These are phyloP conservation scores for Sapria himalayana DNA, from an alignment of 345 rosid species.

Conservation along the genomic window DNA sequence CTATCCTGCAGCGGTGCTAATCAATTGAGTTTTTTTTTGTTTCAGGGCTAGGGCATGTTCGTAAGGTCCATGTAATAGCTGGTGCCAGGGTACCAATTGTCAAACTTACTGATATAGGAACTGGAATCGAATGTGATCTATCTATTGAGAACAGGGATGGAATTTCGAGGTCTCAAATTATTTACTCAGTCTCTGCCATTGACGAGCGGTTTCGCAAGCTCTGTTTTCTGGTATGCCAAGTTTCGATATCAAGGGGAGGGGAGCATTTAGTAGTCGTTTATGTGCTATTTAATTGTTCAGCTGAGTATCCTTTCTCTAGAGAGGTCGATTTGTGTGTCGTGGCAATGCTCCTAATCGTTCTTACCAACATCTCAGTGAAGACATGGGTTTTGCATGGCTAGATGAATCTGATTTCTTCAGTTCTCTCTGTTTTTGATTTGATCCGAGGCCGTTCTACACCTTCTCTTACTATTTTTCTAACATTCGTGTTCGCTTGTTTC, in stretches of 20 bases:
- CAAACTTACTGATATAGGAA: slow-evolving; percentile 19
- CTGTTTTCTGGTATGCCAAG: slow-evolving; percentile 25
- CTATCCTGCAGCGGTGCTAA: too few species aligned
- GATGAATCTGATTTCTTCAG: too few species aligned
- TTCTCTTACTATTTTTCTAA: too few species aligned
- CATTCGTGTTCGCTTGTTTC: neutral
- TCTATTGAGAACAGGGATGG: slow-evolving; percentile 30
- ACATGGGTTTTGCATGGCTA: too few species aligned
- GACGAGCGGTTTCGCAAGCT: slow-evolving; percentile 43
- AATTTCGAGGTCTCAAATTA: slow-evolving; percentile 20
- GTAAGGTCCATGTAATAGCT: slow-evolving; percentile 15
- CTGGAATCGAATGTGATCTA: slow-evolving; percentile 25
- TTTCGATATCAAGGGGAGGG: neutral
- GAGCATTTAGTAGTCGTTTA: too few species aligned
- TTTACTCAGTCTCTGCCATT: slow-evolving; percentile 21
- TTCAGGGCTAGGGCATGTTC: slow-evolving; percentile 26
- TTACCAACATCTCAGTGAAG: too few species aligned
- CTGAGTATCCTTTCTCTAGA: too few species aligned
- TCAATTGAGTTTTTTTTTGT: slow-evolving; percentile 1
- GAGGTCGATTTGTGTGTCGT: too few species aligned
- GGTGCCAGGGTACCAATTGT: slow-evolving; percentile 37
- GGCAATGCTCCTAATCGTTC: too few species aligned
- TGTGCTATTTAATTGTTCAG: too few species aligned
- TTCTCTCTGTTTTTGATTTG: too few species aligned
- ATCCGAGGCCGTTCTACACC: too few species aligned